Percentiles rank a stretch among this genome's conserved stretches.
phyloP scores from a whole-genome alignment of 345 rosid genomes.

The Lenwebbia sp. region DNA sequence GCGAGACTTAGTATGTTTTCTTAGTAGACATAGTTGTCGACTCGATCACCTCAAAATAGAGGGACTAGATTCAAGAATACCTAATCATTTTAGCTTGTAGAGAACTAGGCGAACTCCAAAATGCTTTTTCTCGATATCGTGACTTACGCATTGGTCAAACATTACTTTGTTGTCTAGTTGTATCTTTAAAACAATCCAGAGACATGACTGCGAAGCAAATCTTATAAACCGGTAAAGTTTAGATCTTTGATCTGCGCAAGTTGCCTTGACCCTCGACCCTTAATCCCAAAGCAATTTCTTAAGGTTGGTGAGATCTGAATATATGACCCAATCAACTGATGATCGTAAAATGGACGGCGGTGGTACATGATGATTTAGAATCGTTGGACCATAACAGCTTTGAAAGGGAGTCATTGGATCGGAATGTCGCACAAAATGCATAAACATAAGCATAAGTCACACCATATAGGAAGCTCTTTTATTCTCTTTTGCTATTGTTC shows the following conservation, averaged over 20 bases:
- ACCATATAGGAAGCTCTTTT: background rate
- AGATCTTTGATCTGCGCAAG: accelerated
- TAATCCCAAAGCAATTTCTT: background rate
- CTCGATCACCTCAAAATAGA: background rate
- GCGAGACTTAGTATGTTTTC: too few species aligned
- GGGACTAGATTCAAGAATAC: background rate
- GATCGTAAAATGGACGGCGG: background rate
- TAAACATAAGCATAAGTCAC: background rate
- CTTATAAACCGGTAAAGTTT: background rate
- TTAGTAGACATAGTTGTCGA: background rate
- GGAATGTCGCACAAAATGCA: background rate
- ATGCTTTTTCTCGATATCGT: background rate
- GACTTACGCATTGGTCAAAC: background rate
- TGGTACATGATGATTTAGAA: background rate
- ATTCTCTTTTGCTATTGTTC: background rate
- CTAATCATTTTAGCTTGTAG: background rate
- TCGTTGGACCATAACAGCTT: background rate
- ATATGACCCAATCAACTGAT: background rate
- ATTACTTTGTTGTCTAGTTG: background rate
- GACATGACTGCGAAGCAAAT: background rate
- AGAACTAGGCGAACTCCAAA: background rate
- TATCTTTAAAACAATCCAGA: background rate
- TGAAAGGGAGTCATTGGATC: background rate
- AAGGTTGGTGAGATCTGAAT: accelerated
- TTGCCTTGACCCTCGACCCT: background rate